Base-by-base conservation (phyloP, 371 early-diverging fungal species). In the Fennellomyces sp. region DNA sequence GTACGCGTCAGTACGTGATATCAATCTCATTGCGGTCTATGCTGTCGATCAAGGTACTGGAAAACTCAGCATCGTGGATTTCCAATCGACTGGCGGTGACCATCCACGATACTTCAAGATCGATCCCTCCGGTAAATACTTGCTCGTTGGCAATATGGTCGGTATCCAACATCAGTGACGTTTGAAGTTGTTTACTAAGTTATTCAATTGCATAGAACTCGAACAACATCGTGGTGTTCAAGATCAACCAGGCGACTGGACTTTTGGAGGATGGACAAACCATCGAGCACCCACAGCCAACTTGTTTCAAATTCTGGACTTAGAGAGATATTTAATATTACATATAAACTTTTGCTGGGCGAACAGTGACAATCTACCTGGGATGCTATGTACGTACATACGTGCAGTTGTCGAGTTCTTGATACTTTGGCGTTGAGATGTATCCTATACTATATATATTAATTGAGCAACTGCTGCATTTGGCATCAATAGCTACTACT, bases 81-180 rank as follows among this genome's bases (percentile, higher is more conserved):
- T 69, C 49, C 62, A 64, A 11, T 25, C 60, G 26, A 63, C 72
- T 0, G 70, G 69, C 21, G 81, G 81, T 11, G 60, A 70, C 26
- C 69, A 72, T 59, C 81, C 81, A 47, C 71, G 81, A 4, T 66
- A 73, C 47, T 81, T 81, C 35, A 63, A 61, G 2, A 60, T 75
- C 45, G 78, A 81, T 58, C 76, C 76, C 12, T 71, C 73, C 29
- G 81, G 78, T 5, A 23, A 61, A 0, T 81, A 58, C 30, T 31
- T 81, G 13, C 53, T 81, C 38, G 68, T 73, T 31, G 81, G 62
- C 2, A 81, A 77, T 35, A 66, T 64, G 76, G 79, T 75, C 60
- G 29, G 45, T 52, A 47, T 7, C 15, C 15, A 5, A 35, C 0
- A n/a, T 31, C 15, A 36, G 21, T 13, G 48, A 19, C 5, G 19